Conservation (phyloP, 2,329 filamentous ascomycete genomes). For the Torrubiellomyces zombiae region DNA sequence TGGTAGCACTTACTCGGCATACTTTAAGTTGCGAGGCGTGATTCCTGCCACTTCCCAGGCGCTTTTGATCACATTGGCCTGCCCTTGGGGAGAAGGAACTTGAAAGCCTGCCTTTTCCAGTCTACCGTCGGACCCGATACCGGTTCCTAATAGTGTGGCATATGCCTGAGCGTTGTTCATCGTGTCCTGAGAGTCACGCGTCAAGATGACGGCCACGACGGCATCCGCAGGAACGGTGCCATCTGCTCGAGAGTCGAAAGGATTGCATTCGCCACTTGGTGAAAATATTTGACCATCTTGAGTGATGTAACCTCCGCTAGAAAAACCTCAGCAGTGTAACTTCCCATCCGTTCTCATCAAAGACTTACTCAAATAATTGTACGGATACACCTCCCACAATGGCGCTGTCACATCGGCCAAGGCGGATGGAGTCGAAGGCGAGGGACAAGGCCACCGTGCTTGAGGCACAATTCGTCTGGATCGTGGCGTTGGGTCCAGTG, state of each 20-base stretch:
- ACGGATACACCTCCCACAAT: conserved; percentile 4
- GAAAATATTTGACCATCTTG: conserved; percentile 4
- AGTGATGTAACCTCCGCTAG: conserved; percentile 4
- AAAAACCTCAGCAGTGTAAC: background rate
- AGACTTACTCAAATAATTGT: conserved; percentile 3
- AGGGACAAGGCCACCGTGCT: conserved; percentile 3
- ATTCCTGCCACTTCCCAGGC: conserved; percentile 2
- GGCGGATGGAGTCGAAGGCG: conserved; percentile 2
- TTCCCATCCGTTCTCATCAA: background rate
- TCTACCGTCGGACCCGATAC: conserved; percentile 4
- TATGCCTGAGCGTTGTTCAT: conserved; percentile 2
- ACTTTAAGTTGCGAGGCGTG: conserved; percentile 2
- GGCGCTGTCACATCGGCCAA: conserved; percentile 4
- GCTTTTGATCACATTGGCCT: conserved; percentile 5
- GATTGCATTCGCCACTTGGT: conserved; percentile 4
- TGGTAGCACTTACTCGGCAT: conserved; percentile 3
- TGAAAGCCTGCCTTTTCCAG: conserved; percentile 5
- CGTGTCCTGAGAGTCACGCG: conserved; percentile 1
- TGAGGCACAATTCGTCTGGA: conserved; percentile 4
- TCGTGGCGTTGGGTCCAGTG: conserved; percentile 3
- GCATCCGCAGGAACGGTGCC: conserved; percentile 4
- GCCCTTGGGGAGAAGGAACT: conserved; percentile 4
- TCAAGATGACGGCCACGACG: conserved; percentile 3
- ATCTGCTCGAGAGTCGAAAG: conserved; percentile 4
- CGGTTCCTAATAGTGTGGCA: conserved; percentile 4